phyloP scores from a whole-genome alignment of 495 filamentous ascomycete genomes.

The Aeminium ludgeri region DNA sequence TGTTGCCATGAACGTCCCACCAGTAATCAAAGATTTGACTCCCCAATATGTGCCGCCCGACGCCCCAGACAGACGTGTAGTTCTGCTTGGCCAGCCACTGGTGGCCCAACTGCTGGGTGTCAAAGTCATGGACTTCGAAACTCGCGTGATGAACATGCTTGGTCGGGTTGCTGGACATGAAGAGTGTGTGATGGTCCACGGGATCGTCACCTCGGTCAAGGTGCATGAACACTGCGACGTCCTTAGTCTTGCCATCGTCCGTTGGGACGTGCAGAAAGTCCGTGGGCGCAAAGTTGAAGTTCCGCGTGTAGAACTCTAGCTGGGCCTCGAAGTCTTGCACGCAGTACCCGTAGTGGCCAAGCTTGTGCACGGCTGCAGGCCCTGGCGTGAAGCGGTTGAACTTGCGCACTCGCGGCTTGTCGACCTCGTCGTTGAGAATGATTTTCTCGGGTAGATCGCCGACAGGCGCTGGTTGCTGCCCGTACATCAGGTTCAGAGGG shows the following conservation, averaged over 20 bases:
- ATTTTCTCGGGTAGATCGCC: slow-evolving; percentile 32
- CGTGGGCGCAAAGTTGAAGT: slow-evolving; percentile 50
- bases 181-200: slow-evolving; percentile 61
- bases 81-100: slow-evolving; percentile 48
- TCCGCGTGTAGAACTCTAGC: slow-evolving; percentile 43
- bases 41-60: slow-evolving; percentile 51
- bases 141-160: slow-evolving; percentile 53
- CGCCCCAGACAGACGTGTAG: slow-evolving; percentile 55
- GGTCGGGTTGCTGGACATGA: slow-evolving; percentile 37
- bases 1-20: slow-evolving; percentile 25
- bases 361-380: slow-evolving; percentile 53
- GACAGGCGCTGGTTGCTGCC: slow-evolving; percentile 29
- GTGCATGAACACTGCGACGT: slow-evolving; percentile 46
- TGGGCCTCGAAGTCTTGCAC: slow-evolving; percentile 41
- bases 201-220: slow-evolving; percentile 42
- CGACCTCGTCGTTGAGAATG: slow-evolving; percentile 31
- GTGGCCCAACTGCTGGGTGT: slow-evolving; percentile 57
- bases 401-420: slow-evolving; percentile 23
- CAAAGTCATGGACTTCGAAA: slow-evolving; percentile 63
- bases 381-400: slow-evolving; percentile 32
- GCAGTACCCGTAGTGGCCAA: slow-evolving; percentile 55
- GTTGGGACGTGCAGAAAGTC: slow-evolving; percentile 33
- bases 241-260: slow-evolving; percentile 21
- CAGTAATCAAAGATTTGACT: slow-evolving; percentile 57
- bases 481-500: slow-evolving; percentile 41